phyloP scores from a whole-genome alignment of 768 basidiomycete species.

The Podaxis sp. region DNA sequence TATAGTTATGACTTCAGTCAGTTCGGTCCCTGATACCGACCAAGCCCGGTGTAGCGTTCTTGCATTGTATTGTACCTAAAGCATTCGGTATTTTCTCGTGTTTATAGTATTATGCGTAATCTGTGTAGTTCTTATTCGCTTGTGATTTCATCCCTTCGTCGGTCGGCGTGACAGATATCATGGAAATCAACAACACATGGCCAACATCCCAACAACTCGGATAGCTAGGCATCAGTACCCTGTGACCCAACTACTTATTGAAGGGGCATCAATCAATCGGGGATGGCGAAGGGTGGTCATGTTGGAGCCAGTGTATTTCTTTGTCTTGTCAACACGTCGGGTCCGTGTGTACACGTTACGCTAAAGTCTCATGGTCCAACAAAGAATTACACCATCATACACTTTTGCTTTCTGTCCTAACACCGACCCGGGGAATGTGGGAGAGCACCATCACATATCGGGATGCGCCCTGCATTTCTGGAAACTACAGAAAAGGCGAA shows the following conservation, averaged over 20 bases:
- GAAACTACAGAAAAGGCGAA: neutral
- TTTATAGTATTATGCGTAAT: neutral
- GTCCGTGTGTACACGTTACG: neutral
- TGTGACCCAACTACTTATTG: conserved; percentile 3
- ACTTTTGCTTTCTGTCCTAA: neutral
- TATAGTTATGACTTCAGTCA: conserved; percentile 16
- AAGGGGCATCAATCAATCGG: neutral
- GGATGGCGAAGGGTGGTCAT: neutral
- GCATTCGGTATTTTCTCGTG: neutral
- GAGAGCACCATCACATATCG: neutral
- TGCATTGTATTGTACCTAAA: neutral
- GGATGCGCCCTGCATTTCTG: conserved; percentile 10
- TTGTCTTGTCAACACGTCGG: conserved; percentile 7
- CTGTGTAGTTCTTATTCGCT: conserved; percentile 8
- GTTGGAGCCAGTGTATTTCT: conserved; percentile 13
- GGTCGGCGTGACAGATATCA: neutral
- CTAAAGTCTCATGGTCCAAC: conserved; percentile 4
- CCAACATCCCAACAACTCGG: neutral
- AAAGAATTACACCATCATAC: conserved; percentile 12
- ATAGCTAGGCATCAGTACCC: neutral
- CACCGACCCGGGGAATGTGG: neutral
- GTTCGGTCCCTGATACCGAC: conserved; percentile 5
- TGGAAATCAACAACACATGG: neutral
- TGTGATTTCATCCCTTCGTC: neutral
- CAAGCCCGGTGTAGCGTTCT: neutral